Evolutionary conservation across 2,329 filamentous ascomycete genomes (phyloP).

Genomic region (Claviceps spartinae): DNA sequence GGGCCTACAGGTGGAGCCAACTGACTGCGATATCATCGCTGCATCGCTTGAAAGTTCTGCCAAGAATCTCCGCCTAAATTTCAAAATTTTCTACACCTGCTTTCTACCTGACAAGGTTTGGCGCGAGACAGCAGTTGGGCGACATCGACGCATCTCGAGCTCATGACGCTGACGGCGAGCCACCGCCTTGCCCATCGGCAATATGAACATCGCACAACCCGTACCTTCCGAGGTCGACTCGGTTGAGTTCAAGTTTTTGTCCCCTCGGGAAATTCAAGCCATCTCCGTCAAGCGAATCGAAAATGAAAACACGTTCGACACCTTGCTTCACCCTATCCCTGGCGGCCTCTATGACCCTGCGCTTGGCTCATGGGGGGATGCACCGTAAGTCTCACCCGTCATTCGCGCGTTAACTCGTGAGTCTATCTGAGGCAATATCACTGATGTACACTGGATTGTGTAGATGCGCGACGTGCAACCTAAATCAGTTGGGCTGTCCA

Average conservation of each 20-base stretch:
- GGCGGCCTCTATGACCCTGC: constrained; percentile 89
- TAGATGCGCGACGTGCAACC: constrained; percentile 85
- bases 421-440: too few relatives aligned
- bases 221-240: constrained; percentile 70
- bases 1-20: too few relatives aligned
- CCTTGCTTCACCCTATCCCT: constrained; percentile 73
- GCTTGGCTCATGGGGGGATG: constrained; percentile 77
- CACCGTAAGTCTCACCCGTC: constrained; percentile 41
- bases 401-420: too few relatives aligned
- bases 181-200: not conserved
- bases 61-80: not conserved
- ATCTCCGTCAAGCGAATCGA: constrained; percentile 91
- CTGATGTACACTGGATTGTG: not conserved
- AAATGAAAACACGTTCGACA: constrained; percentile 89
- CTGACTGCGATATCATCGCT: too few relatives aligned
- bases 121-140: not conserved
- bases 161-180: constrained; percentile 2
- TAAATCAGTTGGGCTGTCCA: constrained; percentile 68
- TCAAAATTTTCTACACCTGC: not conserved
- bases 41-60: not conserved
- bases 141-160: not conserved
- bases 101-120: not conserved
- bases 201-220: constrained; percentile 65
- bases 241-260: constrained; percentile 82
- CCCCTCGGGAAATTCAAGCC: constrained; percentile 66